Evolutionary conservation across 148 eudicot genomes (phyloP).

Genomic region (Heliamphora exappendiculata): DNA sequence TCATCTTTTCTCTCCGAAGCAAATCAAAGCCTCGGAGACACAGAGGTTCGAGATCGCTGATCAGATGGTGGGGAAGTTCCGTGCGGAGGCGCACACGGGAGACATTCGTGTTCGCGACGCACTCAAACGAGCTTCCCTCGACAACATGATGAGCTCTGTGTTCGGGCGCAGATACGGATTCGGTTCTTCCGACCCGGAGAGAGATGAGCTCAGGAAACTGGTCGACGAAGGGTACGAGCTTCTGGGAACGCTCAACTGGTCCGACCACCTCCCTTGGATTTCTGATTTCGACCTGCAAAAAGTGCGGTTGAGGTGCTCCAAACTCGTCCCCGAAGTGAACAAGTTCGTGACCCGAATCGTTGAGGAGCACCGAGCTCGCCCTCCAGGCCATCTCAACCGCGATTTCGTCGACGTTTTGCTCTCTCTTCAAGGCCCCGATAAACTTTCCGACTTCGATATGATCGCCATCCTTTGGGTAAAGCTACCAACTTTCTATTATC

Average conservation of each 20-base stretch:
- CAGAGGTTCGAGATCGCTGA: slow-evolving; percentile 34
- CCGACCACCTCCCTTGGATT: slow-evolving; percentile 64
- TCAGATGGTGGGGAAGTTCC: slow-evolving; percentile 34
- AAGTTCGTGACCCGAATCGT: slow-evolving; percentile 48
- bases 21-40: slow-evolving; percentile 42
- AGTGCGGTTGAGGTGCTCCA: slow-evolving; percentile 52
- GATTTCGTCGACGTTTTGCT: slow-evolving; percentile 74
- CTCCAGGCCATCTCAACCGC: slow-evolving; percentile 19
- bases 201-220: slow-evolving; percentile 36
- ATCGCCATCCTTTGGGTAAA: slow-evolving; percentile 79
- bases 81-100: slow-evolving; percentile 8
- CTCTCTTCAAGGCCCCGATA: slow-evolving; percentile 43
- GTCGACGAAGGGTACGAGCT: slow-evolving; percentile 78
- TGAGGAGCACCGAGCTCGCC: slow-evolving; percentile 34
- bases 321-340: slow-evolving; percentile 64
- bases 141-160: slow-evolving; percentile 73
- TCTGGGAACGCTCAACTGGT: slow-evolving; percentile 56
- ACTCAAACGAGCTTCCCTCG: slow-evolving; percentile 48
- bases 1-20: slow-evolving; percentile 73
- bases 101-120: slow-evolving; percentile 31
- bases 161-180: slow-evolving; percentile 35
- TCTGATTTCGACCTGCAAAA: slow-evolving; percentile 54
- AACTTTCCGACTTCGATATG: slow-evolving; percentile 57
- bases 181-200: slow-evolving; percentile 19
- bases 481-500: no score